phyloP scores from a whole-genome alignment of 1,139 yeast genomes.

The Wickerhamiella infanticola region DNA sequence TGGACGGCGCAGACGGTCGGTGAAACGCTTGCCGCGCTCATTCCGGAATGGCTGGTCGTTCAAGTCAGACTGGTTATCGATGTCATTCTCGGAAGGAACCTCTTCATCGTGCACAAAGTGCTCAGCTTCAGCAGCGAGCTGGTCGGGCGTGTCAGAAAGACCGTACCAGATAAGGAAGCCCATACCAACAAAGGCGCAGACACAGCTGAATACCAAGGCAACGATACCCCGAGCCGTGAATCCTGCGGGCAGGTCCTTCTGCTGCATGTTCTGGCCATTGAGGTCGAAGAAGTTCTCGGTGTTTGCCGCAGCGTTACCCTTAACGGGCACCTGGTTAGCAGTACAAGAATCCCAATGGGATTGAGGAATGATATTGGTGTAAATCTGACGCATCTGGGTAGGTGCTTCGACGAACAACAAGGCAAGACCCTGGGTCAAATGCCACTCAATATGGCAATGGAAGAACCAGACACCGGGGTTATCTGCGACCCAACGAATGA shows the following conservation, averaged over 20 bases:
- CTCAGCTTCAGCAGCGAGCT: conserved; percentile 11
- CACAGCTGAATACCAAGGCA: conserved; percentile 66
- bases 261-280: conserved; percentile 57
- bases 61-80: not conserved
- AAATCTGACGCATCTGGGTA: conserved; percentile 34
- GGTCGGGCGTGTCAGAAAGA: conserved; percentile 36
- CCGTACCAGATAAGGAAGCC: conserved; percentile 68
- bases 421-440: conserved; percentile 33
- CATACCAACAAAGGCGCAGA: conserved; percentile 70
- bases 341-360: conserved; percentile 47
- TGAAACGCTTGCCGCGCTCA: not conserved
- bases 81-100: not conserved
- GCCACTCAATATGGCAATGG: conserved; percentile 78
- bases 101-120: conserved; percentile 1
- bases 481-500: conserved; percentile 43
- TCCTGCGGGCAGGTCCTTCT: conserved; percentile 53
- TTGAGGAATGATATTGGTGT: conserved; percentile 28
- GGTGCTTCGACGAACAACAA: conserved; percentile 50
- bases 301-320: conserved; percentile 73
- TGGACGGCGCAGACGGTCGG: not conserved
- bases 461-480: conserved; percentile 69
- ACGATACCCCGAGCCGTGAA: conserved; percentile 84
- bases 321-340: conserved; percentile 32
- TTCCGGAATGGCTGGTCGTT: not conserved
- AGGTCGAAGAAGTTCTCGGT: conserved; percentile 34